Evolutionary conservation across 2,329 filamentous ascomycete genomes (phyloP).

Genomic region (Xylaria sp.): DNA sequence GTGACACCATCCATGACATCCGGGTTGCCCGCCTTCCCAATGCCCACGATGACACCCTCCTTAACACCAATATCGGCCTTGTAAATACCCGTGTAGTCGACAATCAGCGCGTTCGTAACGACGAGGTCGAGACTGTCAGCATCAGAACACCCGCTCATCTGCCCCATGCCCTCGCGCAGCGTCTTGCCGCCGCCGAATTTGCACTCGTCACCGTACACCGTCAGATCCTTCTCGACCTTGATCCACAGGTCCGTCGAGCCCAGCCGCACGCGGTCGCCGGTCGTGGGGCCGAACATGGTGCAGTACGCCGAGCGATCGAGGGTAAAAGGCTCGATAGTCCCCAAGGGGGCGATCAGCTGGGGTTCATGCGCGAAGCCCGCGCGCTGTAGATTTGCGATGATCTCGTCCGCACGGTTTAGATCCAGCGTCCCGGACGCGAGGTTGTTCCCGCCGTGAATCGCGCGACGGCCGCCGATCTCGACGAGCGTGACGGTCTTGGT

Average conservation of each 20-base stretch:
- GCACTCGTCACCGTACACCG: conserved; percentile 90
- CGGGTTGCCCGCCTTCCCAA: conserved; percentile 96
- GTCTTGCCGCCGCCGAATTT: conserved; percentile 96
- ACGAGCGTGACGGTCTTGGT: conserved; percentile 90
- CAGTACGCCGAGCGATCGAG: conserved; percentile 84
- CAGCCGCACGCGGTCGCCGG: conserved; percentile 83
- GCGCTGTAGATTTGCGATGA: conserved; percentile 72
- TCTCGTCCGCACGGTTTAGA: conserved; percentile 67
- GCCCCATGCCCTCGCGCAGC: conserved; percentile 93
- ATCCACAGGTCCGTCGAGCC: conserved; percentile 91
- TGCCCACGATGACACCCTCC: conserved; percentile 82
- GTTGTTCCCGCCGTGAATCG: conserved; percentile 86
- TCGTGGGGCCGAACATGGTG: conserved; percentile 92
- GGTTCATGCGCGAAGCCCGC: conserved; percentile 82
- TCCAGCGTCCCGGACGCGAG: conserved; percentile 80
- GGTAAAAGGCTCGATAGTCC: conserved; percentile 68
- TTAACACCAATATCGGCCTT: conserved; percentile 98
- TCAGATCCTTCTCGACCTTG: conserved; percentile 86
- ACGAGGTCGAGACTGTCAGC: conserved; percentile 82
- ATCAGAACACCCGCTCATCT: conserved; percentile 80
- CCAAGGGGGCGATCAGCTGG: conserved; percentile 66
- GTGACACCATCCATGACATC: conserved; percentile 93
- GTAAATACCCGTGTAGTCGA: conserved; percentile 93
- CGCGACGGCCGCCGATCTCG: conserved; percentile 81
- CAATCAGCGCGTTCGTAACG: conserved; percentile 86